Base-by-base conservation (phyloP, 768 basidiomycete species). In the Phanerodontia chrysosporium region DNA sequence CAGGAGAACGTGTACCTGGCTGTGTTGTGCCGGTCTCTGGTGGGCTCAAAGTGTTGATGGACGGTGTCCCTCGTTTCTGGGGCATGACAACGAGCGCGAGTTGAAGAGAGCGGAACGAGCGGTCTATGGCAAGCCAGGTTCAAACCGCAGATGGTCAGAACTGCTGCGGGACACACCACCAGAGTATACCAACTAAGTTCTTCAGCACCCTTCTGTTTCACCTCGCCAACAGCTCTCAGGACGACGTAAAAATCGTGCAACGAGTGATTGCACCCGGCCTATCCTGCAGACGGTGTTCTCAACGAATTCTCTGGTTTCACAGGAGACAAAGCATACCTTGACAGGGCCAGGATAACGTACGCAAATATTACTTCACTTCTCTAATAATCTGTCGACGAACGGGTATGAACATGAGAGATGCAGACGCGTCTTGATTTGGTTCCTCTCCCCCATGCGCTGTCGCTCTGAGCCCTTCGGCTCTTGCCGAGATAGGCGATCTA, bases 61-160 rank as follows among this genome's bases (percentile, higher is more conserved):
- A 70, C 24, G 73, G 73, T 53, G 73, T 67, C 46, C 69, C 74
- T 56, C 83, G 82, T 73, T 79, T 77, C 49, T 28, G 49, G 53
- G 78, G 74, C 83, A 84, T 85, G 30, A 45, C 51, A 54, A 51
- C 30, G 49, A 51, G 32, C 21, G 49, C 49, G 49, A 30, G 22
- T 28, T 51, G 49, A 25, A 32, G 49, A 51, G 49, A 51, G 30
- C 49, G 49, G 22, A 48, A 51, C 27, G 49, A 28, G 46, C 27
- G 5, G 46, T 48, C 46, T 48, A 16, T 24, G 27, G 21, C 18
- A 13, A 5, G 46, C 8, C 28, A n/a, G 9, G 30, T 28, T 51
- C 49, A 21, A 51, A 29, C 49, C 21, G 24, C 18, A 16, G 24
- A 28, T 24, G 9, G 8, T 16, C 14, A n/a, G 12, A n/a, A 29